Conservation (phyloP, 1,284 basidiomycete genomes). For the Inonotus obliquus region DNA sequence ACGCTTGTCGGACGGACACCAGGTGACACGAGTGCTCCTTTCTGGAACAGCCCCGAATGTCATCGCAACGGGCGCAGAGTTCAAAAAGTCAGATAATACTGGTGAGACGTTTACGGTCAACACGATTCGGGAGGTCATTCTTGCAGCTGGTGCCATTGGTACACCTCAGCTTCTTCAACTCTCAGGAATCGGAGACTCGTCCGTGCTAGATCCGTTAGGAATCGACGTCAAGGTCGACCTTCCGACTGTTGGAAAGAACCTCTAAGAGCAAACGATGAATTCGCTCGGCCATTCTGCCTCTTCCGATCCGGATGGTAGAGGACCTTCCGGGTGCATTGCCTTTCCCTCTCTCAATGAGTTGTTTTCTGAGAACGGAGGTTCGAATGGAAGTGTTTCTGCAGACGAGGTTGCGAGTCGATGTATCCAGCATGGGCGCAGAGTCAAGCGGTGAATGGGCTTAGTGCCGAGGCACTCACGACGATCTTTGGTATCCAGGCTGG, state of each 20-base stretch:
- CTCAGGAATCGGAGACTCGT: constrained; percentile 41
- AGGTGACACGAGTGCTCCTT: constrained; percentile 26
- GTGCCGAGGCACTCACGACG: constrained; percentile 35
- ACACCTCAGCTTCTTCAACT: constrained; percentile 39
- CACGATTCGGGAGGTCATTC: constrained; percentile 28
- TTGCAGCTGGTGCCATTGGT: constrained; percentile 32
- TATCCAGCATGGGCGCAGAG: constrained; percentile 36
- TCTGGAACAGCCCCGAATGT: constrained; percentile 8
- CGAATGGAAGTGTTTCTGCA: constrained; percentile 5
- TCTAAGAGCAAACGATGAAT: constrained; percentile 45
- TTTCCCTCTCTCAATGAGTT: constrained; percentile 43
- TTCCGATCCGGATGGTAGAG: constrained; percentile 34
- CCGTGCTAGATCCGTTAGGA: constrained; percentile 34
- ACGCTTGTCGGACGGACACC: constrained; percentile 33
- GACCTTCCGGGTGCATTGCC: constrained; percentile 41
- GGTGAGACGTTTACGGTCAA: constrained; percentile 18
- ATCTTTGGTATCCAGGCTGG: constrained; percentile 40
- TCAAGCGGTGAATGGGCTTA: constrained; percentile 36
- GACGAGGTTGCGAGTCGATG: constrained; percentile 27
- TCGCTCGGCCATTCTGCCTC: constrained; percentile 31
- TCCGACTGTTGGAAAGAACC: constrained; percentile 40
- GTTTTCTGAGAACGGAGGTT: constrained; percentile 32
- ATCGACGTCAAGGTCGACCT: constrained; percentile 35
- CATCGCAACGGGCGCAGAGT: constrained; percentile 21
- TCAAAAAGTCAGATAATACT: constrained; percentile 17